Conservation (phyloP, 169 alveolate genomes). For the Plasmodium reichenowi region DNA sequence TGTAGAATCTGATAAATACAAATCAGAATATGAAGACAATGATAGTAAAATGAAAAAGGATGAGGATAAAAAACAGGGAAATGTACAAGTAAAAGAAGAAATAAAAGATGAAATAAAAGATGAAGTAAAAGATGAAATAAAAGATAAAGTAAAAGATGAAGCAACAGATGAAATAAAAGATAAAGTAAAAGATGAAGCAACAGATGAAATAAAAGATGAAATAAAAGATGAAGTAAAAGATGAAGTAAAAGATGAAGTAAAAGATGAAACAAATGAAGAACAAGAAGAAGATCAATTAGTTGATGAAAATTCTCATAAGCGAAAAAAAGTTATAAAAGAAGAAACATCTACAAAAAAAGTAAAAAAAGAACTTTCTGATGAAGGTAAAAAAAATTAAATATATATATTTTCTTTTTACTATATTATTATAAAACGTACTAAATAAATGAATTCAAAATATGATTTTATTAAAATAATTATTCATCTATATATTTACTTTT, state of each 20-base stretch:
- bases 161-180: too few relatives aligned
- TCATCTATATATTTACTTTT: not conserved
- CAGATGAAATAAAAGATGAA: not conserved
- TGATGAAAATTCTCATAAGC: slow-evolving; percentile 18
- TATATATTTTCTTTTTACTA: not conserved
- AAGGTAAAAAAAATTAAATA: slow-evolving; percentile 33
- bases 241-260: too few relatives aligned
- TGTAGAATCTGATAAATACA: too few relatives aligned
- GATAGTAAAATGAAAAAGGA: slow-evolving; percentile 3
- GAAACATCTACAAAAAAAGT: slow-evolving; percentile 17
- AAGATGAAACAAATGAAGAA: not conserved
- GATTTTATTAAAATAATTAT: not conserved
- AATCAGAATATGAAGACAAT: too few relatives aligned
- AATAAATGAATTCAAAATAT: not conserved
- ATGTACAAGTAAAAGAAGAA: not conserved
- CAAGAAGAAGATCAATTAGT: not conserved
- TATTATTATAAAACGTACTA: not conserved
- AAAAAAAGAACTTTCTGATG: slow-evolving; percentile 20
- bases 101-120: too few relatives aligned
- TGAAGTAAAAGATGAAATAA: too few relatives aligned
- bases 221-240: too few relatives aligned
- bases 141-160: too few relatives aligned
- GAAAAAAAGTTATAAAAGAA: slow-evolving; percentile 26
- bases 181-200: too few relatives aligned
- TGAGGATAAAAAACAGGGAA: slow-evolving; percentile 14